phyloP scores from a whole-genome alignment of 306 rosid genomes.

The Vicia faba region DNA sequence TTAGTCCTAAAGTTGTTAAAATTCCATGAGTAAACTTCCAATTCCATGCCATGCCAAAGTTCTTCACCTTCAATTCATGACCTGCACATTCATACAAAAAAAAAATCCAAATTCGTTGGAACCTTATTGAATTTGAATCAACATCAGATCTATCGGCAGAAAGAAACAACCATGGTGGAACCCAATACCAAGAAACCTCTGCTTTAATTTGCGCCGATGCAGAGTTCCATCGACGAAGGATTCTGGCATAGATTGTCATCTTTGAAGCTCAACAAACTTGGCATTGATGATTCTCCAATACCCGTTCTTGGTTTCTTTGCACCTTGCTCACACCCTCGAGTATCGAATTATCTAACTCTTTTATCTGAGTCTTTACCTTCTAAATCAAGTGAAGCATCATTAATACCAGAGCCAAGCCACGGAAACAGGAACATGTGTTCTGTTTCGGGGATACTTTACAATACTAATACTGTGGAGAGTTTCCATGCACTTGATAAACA shows the following conservation, averaged over 20 bases:
- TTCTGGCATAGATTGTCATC: slow-evolving; percentile 94
- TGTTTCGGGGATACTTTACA: slow-evolving; percentile 76
- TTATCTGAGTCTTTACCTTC: slow-evolving; percentile 78
- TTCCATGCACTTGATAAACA: slow-evolving; percentile 74
- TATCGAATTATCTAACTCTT: slow-evolving; percentile 78
- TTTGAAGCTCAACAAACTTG: slow-evolving; percentile 90
- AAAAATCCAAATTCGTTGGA: slow-evolving; percentile 3
- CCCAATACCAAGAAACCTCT: slow-evolving; percentile 42
- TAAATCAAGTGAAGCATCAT: slow-evolving; percentile 56
- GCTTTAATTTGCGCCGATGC: slow-evolving; percentile 79
- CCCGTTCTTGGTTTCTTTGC: slow-evolving; percentile 86
- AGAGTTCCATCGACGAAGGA: slow-evolving; percentile 91
- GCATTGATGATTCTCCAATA: slow-evolving; percentile 94
- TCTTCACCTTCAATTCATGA: no score
- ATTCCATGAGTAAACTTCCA: no score
- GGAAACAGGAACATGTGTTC: slow-evolving; percentile 84
- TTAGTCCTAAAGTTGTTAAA: no score
- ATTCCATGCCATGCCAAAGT: no score
- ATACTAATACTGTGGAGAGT: slow-evolving; percentile 81
- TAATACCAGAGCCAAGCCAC: slow-evolving; percentile 40
- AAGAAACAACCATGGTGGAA: slow-evolving; percentile 47
- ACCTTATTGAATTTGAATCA: slow-evolving; percentile 19
- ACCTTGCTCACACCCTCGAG: slow-evolving; percentile 86
- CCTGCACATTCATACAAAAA: no score
- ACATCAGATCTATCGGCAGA: background rate